Conservation (phyloP, 768 basidiomycete genomes). For the Phanerochaete carnosa region DNA sequence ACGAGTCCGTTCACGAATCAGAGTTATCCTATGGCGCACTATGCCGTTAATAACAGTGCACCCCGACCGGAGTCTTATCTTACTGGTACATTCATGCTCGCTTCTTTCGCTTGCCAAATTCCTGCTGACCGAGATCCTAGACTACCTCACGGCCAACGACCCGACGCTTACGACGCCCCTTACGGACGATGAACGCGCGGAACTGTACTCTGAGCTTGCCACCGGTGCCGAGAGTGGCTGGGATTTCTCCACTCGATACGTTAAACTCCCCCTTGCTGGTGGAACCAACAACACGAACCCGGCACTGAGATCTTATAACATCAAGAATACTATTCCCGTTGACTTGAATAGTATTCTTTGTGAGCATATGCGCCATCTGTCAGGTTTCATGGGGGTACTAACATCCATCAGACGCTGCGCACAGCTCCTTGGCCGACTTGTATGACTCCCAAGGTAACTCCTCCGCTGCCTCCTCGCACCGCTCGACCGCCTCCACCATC, state of each 20-base stretch:
- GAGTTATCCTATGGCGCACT: slow-evolving; percentile 66
- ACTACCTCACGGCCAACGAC: slow-evolving; percentile 77
- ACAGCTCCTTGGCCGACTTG: slow-evolving; percentile 54
- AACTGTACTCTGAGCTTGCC: slow-evolving; percentile 85
- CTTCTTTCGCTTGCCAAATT: neutral
- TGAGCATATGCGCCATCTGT: slow-evolving; percentile 33
- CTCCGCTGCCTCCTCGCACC: slow-evolving; percentile 46
- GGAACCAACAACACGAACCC: slow-evolving; percentile 42
- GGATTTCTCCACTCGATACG: slow-evolving; percentile 42
- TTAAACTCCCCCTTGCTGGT: slow-evolving; percentile 36
- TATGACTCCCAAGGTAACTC: slow-evolving; percentile 46
- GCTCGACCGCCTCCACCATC: slow-evolving; percentile 50
- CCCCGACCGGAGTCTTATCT: slow-evolving; percentile 87
- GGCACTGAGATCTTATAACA: slow-evolving; percentile 67
- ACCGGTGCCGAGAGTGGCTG: slow-evolving; percentile 81
- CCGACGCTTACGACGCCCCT: slow-evolving; percentile 50
- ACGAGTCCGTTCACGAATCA: slow-evolving; percentile 67
- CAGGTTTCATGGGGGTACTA: neutral
- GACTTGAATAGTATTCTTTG: slow-evolving; percentile 86
- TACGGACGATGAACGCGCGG: slow-evolving; percentile 55
- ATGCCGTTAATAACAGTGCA: slow-evolving; percentile 77
- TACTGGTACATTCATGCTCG: slow-evolving; percentile 38
- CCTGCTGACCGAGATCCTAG: slow-evolving; percentile 32
- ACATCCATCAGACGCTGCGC: slow-evolving; percentile 54
- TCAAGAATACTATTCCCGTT: slow-evolving; percentile 66